Conservation (phyloP, 768 basidiomycete genomes). For the Agaricus sinodeliciosus region DNA sequence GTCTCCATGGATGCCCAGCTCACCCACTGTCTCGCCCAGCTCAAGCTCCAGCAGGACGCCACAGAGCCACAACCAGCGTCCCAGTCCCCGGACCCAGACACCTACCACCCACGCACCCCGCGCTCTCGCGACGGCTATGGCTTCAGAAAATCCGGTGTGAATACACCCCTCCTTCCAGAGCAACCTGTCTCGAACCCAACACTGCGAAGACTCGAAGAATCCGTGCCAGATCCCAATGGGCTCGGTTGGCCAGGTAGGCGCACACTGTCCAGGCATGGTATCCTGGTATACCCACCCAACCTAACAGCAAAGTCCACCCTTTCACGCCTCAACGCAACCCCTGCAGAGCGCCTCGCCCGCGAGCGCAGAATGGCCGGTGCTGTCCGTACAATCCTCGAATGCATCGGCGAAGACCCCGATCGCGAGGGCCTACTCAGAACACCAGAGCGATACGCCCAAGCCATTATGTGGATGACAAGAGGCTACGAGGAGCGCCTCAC, state of each 20-base stretch:
- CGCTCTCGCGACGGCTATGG: conserved; percentile 73
- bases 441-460: conserved; percentile 94
- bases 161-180: conserved; percentile 46
- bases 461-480: conserved; percentile 97
- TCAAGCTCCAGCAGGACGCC: conserved; percentile 28
- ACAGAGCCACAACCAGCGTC: conserved; percentile 8
- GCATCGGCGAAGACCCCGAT: conserved; percentile 97
- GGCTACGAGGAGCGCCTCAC: conserved; percentile 95
- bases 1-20: conserved; percentile 19
- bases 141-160: conserved; percentile 66
- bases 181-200: conserved; percentile 29
- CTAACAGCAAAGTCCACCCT: conserved; percentile 81
- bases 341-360: conserved; percentile 62
- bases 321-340: conserved; percentile 74
- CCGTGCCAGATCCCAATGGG: conserved; percentile 60
- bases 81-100: conserved; percentile 8
- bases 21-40: conserved; percentile 39
- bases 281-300: background rate
- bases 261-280: background rate
- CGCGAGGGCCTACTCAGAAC: conserved; percentile 89
- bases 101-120: conserved; percentile 19
- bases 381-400: conserved; percentile 88
- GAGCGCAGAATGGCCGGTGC: conserved; percentile 77
- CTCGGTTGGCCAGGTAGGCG: conserved; percentile 87
- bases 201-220: conserved; percentile 16